phyloP scores from a whole-genome alignment of 2,329 filamentous ascomycete genomes.

The Xylariomycetidae sp. region DNA sequence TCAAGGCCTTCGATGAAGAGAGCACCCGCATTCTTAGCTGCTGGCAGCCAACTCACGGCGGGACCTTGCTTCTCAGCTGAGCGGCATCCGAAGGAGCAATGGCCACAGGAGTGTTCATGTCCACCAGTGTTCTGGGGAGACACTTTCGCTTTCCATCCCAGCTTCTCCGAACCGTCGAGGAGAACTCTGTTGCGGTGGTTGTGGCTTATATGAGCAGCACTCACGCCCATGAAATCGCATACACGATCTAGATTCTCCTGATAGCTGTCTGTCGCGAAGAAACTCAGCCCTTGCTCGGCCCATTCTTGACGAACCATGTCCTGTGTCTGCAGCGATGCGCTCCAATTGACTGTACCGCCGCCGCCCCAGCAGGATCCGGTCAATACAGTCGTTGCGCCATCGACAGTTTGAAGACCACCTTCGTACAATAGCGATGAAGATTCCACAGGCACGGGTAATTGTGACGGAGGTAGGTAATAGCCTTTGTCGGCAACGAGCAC shows the following conservation, averaged over 20 bases:
- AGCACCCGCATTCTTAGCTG: constrained; percentile 62
- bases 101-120: constrained; percentile 56
- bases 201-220: constrained; percentile 44
- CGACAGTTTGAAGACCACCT: constrained; percentile 44
- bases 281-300: constrained; percentile 53
- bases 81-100: constrained; percentile 38
- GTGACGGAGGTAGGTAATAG: constrained; percentile 58
- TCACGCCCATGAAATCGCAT: constrained; percentile 21
- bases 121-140: constrained; percentile 68
- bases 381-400: constrained; percentile 47
- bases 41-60: constrained; percentile 61
- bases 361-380: constrained; percentile 66
- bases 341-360: constrained; percentile 70
- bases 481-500: constrained; percentile 68
- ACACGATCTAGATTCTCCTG: constrained; percentile 56
- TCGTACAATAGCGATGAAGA: constrained; percentile 55
- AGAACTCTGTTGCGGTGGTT: constrained; percentile 59
- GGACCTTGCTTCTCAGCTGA: constrained; percentile 64
- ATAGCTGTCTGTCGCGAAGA: constrained; percentile 61
- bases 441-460: constrained; percentile 60
- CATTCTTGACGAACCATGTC: constrained; percentile 64
- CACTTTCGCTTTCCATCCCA: constrained; percentile 58
- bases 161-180: constrained; percentile 59
- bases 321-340: constrained; percentile 45
- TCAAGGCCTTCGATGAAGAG: constrained; percentile 66